These are phyloP conservation scores for Cinnamomum chago DNA, from an alignment of 164 flowering plant species.

Conservation along the genomic window DNA sequence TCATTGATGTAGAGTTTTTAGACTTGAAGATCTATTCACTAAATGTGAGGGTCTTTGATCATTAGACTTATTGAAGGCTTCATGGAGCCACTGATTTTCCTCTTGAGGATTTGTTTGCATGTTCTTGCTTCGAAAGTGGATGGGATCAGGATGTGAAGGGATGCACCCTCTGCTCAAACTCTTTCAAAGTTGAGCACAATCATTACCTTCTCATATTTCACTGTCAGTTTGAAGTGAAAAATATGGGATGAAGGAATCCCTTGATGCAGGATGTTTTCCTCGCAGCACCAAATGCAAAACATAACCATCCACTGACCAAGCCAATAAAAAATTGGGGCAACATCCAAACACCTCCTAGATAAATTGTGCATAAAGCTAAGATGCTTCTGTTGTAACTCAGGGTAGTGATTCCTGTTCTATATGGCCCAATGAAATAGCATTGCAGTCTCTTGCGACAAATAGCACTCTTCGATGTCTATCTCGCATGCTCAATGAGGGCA, in stretches of 20 bases:
- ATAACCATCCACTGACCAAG: background rate
- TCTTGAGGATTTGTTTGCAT: background rate
- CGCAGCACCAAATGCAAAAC: background rate
- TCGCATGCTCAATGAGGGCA: conserved; percentile 75
- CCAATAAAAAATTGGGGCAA: background rate
- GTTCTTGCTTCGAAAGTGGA: background rate
- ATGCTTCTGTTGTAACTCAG: conserved; percentile 26
- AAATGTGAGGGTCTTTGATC: conserved; percentile 41
- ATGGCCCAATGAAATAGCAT: conserved; percentile 63
- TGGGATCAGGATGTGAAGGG: too few species aligned
- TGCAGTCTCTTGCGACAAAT: conserved; percentile 44
- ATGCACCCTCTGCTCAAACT: background rate
- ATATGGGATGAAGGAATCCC: background rate
- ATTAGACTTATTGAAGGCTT: background rate
- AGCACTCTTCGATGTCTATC: conserved; percentile 62
- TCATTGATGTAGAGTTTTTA: conserved; percentile 88
- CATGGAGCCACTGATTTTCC: background rate
- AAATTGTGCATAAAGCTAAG: background rate
- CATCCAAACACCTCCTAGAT: background rate
- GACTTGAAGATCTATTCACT: conserved; percentile 65
- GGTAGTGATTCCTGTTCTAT: conserved; percentile 64
- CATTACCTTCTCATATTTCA: background rate
- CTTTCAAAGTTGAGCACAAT: background rate
- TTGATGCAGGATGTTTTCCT: background rate
- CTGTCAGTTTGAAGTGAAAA: background rate